Base-by-base conservation (phyloP, 768 basidiomycete species). In the Suillus plorans region DNA sequence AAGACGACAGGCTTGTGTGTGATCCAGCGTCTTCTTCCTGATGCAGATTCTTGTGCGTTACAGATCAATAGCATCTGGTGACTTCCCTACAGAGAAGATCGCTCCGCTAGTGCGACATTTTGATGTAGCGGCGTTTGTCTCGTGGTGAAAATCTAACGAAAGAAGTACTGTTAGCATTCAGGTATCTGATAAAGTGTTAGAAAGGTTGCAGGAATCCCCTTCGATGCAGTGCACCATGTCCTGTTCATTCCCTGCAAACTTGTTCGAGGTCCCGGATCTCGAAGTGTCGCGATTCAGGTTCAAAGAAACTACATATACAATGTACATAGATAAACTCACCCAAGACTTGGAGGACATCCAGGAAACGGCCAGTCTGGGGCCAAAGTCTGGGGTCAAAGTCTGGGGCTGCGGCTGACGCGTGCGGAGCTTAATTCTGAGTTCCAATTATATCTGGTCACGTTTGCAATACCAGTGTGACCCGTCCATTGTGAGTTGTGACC, bases 11-110 rank as follows among this genome's bases (percentile, higher is more conserved):
- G 78, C 81, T 94, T 7, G 86, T 84, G 1, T 72, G 80, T 84
- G 45, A 74, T 91, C 25, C 80, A 81, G 22, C 80, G 86, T 70
- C 82, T 93, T 5, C 72, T 76, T 3, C 64, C 71, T 20, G 58
- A 78, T 61, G 63, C 67, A 25, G 68, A 80, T n/a, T 73, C 79
- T 3, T 79, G 72, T 58, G 85, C 80, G 1, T 71, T 86, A 6
- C 93, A 91, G 91, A 81, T 94, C 55, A 91, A 94, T 69, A 89
- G n/a, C 88, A 12, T 82, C 81, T 0, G 89, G 90, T 2, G 85
- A 85, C 66, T 90, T 92, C 71, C 83, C 88, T 44, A 77, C 79
- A 1, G 83, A 85, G 28, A 78, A 79, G 49, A 81, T 85, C 2
- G 65, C 74, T 4, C 69, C 76, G 25, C 68, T 87, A 20, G 66